Percentiles rank a stretch among this genome's conserved stretches.
Evolutionary conservation across 2,329 filamentous ascomycete genomes (phyloP).

Genomic region (Colletotrichum lentis): DNA sequence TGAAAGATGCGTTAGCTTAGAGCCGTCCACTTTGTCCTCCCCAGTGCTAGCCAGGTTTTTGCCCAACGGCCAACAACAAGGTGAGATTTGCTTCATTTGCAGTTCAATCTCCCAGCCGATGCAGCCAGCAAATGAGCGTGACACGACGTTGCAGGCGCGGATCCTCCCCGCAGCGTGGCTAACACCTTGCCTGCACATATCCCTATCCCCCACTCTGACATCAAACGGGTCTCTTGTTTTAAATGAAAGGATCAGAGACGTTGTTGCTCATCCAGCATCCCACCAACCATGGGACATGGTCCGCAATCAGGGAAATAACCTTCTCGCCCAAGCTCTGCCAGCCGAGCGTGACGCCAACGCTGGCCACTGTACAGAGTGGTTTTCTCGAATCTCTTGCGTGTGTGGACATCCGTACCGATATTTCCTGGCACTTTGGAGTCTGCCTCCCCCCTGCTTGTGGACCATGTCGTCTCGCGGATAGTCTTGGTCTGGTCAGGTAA

Average conservation of each 20-base stretch:
- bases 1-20: not conserved
- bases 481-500: not conserved
- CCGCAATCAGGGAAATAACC: conserved; percentile 33
- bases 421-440: conserved; percentile 6
- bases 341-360: conserved; percentile 28
- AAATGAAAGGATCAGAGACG: conserved; percentile 36
- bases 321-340: conserved; percentile 29
- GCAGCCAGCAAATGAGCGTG: conserved; percentile 27
- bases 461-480: conserved; percentile 15
- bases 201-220: conserved; percentile 36
- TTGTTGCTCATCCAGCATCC: conserved; percentile 23
- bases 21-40: not conserved
- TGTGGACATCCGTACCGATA: not conserved
- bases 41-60: not conserved
- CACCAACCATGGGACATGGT: conserved; percentile 33
- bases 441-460: conserved; percentile 17
- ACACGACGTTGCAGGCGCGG: conserved; percentile 34
- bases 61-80: conserved; percentile 6
- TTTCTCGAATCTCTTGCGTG: conserved; percentile 22
- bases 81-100: conserved; percentile 35
- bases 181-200: conserved; percentile 20
- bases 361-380: conserved; percentile 7
- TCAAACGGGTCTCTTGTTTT: conserved; percentile 33
- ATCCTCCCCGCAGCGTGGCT: conserved; percentile 31
- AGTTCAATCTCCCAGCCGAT: conserved; percentile 32